A percentile compares a stretch with the other conserved stretches of the same genome.
These are phyloP conservation scores for Camellia lanceoleosa DNA, from an alignment of 148 eudicot species.

Conservation along the genomic window DNA sequence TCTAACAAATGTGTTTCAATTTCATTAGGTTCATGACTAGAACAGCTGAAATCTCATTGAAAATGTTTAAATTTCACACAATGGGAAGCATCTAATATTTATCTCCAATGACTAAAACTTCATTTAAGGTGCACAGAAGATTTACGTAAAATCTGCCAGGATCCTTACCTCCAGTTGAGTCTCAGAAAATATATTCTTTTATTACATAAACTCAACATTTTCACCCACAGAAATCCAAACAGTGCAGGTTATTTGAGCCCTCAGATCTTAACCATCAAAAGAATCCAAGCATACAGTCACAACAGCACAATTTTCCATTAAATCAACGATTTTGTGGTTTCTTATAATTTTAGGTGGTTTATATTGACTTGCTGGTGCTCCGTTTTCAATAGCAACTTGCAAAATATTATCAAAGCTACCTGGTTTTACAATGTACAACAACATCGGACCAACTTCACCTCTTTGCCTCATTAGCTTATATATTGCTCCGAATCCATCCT, in stretches of 20 bases:
- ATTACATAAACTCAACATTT: neutral
- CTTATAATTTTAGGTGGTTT: constrained; percentile 47
- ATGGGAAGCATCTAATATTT: neutral
- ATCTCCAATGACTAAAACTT: constrained; percentile 8
- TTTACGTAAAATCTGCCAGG: neutral
- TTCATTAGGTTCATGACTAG: neutral
- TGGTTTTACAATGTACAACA: constrained; percentile 23
- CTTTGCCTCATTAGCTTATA: constrained; percentile 29
- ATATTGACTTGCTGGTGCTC: constrained; percentile 41
- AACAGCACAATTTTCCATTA: constrained; percentile 29
- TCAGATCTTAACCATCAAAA: constrained; percentile 9
- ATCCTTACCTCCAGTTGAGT: neutral
- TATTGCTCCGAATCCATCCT: constrained; percentile 35
- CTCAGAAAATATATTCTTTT: neutral
- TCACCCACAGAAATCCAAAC: neutral
- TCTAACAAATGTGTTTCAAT: neutral
- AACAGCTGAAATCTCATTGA: neutral
- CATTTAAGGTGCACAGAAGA: neutral
- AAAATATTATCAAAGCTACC: constrained; percentile 33
- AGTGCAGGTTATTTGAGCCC: neutral
- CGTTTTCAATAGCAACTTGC: constrained; percentile 29
- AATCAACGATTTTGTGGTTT: constrained; percentile 21
- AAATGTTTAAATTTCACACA: neutral
- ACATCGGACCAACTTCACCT: constrained; percentile 28
- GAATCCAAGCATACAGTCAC: constrained; percentile 18